phyloP scores from a whole-genome alignment of 768 basidiomycete genomes.

The Lyophyllum decastes region DNA sequence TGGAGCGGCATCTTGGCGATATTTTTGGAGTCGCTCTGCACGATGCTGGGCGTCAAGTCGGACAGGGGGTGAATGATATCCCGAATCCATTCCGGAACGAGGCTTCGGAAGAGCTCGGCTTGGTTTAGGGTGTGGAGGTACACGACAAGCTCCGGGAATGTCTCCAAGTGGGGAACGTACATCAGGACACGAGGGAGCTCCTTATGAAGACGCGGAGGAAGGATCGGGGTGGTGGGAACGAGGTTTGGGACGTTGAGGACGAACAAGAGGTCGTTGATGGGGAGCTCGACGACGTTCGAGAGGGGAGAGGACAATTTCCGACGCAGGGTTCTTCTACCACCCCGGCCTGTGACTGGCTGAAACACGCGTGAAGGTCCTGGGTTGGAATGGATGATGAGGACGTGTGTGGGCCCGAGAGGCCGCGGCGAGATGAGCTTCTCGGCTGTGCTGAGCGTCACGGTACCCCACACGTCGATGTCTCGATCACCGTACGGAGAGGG shows the following conservation, averaged over 20 bases:
- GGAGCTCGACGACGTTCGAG: constrained; percentile 29
- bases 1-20: background rate
- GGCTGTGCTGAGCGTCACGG: constrained; percentile 24
- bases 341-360: constrained; percentile 1
- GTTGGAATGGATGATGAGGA: constrained; percentile 26
- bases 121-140: constrained; percentile 42
- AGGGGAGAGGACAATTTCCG: constrained; percentile 2
- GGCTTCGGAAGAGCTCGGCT: constrained; percentile 33
- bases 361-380: constrained; percentile 3
- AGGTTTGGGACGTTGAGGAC: constrained; percentile 37
- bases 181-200: constrained; percentile 34
- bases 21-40: background rate
- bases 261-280: constrained; percentile 41
- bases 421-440: constrained; percentile 36
- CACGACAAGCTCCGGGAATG: constrained; percentile 34
- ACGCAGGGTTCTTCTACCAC: background rate
- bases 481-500: constrained; percentile 7
- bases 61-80: constrained; percentile 37
- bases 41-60: background rate
- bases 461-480: constrained; percentile 25
- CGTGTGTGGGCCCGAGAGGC: constrained; percentile 36
- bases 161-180: constrained; percentile 33
- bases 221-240: constrained; percentile 10
- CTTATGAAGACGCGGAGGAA: constrained; percentile 34
- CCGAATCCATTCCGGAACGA: constrained; percentile 39